Base-by-base conservation (phyloP, 345 rosid genomes). In the Odontarrhena argentea region DNA sequence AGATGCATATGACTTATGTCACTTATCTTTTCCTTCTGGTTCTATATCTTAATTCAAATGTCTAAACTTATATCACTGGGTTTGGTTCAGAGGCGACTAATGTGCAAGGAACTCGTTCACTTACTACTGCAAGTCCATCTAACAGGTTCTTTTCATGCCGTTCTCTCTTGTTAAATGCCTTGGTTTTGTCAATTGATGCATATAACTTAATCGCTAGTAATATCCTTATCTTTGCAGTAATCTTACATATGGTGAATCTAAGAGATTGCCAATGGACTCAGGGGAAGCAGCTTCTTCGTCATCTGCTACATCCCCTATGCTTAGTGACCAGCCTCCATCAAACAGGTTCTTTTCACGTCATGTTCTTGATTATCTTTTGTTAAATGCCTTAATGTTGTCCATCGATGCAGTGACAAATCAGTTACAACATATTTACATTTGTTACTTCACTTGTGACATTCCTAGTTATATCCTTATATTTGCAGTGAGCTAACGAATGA, bases 401-500 rank as follows among this genome's bases (percentile, higher is more conserved):
- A 6, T 18, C 37, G 30, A 40, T 40, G 47, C 11, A 35, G 47
- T 57, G 36, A n/a, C 47, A 38, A 37, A 24, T 3, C 22, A 57
- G 18, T 38, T 58, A 58, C 18, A 14, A 6, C 49, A 57, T 15
- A 26, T 24, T 56, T 38, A 58, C 37, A 18, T 41, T n/a, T 22
- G 43, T 14, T 58, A 3, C 5, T 32, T 5, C 7, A 3, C 42
- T 45, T 45, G 26, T 61, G 7, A 61, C 66, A 30, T 51, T 6
- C 9, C 32, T 42, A 8, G 22, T n/a, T 55, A 9, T 35, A 18
- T 55, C 4, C 58, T 53, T 55, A 22, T 68, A 37, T 50, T 68
- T 80, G 82, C 88, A 93, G 97, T 63, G 88, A 79, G 46, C 64
- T 58, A 44, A 46, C 57, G 30, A 60, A 76, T 34, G 30, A 70